phyloP scores from a whole-genome alignment of 257 asterid species.

The Nicotiana undulata region DNA sequence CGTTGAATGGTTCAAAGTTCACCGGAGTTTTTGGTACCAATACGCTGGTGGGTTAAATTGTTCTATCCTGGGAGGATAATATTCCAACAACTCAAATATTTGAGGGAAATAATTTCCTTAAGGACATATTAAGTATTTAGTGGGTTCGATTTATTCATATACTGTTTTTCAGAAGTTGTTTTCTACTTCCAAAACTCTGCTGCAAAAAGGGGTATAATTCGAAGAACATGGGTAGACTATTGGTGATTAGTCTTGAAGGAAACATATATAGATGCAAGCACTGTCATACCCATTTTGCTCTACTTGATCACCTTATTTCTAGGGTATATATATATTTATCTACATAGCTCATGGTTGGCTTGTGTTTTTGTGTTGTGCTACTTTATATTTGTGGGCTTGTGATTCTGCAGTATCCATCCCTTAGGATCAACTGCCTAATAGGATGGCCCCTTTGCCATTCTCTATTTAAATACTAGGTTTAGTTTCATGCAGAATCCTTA shows the following conservation, averaged over 20 bases:
- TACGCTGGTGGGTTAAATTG: no score
- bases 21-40: no score
- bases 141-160: no score
- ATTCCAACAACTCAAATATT: no score
- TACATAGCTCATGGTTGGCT: not conserved
- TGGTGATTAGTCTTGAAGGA: constrained; percentile 53
- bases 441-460: no score
- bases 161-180: no score
- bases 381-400: not conserved
- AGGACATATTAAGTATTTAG: no score
- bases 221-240: constrained; percentile 60
- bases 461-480: no score
- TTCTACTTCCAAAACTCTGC: not conserved
- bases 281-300: constrained; percentile 65
- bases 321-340: constrained; percentile 32
- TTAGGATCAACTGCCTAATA: no score
- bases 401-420: not conserved
- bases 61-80: no score
- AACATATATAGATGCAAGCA: constrained; percentile 57
- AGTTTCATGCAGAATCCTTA: not conserved
- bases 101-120: no score
- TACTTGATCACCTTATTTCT: constrained; percentile 46
- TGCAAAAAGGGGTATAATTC: not conserved
- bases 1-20: no score
- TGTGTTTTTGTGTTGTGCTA: not conserved